Evolutionary conservation across 116 monocot species (phyloP).

Genomic region (Trichopus zeylanicus): DNA sequence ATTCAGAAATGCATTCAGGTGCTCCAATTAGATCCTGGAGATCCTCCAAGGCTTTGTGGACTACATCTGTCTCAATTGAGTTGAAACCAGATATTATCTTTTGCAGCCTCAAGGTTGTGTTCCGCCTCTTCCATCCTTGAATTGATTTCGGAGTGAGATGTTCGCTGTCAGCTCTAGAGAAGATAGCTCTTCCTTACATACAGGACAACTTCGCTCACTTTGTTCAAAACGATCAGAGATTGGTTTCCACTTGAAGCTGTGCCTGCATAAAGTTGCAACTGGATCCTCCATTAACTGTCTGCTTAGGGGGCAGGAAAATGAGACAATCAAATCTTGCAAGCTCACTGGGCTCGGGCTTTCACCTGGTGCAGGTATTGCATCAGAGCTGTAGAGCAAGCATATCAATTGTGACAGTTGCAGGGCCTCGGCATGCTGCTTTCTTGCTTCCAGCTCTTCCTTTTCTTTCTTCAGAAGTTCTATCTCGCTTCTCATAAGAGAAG

Average conservation of each 20-base stretch:
- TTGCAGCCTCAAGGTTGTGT: background rate
- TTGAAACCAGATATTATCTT: background rate
- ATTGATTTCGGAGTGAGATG: constrained; percentile 3
- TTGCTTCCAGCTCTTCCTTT: constrained; percentile 4
- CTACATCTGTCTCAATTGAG: background rate
- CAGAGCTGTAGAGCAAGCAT: background rate
- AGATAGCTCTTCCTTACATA: background rate
- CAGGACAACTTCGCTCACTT: background rate
- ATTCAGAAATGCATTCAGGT: background rate
- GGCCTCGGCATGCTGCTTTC: constrained; percentile 7
- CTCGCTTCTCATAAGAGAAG: background rate
- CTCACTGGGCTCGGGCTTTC: background rate
- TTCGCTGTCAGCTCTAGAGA: constrained; percentile 4
- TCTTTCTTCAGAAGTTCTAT: constrained; percentile 1
- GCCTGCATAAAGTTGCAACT: constrained; percentile 2
- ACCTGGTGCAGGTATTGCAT: background rate
- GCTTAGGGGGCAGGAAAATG: constrained; percentile 3
- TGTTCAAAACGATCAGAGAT: background rate
- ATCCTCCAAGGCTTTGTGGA: constrained; percentile 3
- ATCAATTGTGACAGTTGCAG: constrained; percentile 5
- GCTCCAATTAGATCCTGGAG: background rate
- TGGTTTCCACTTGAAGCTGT: constrained; percentile 8
- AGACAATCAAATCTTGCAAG: background rate
- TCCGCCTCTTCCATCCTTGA: constrained; percentile 2
- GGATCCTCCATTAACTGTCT: constrained; percentile 5